Percentiles rank a stretch among this genome's conserved stretches.
Conservation (phyloP, 1,284 basidiomycete species). For the Boletus smithii region DNA sequence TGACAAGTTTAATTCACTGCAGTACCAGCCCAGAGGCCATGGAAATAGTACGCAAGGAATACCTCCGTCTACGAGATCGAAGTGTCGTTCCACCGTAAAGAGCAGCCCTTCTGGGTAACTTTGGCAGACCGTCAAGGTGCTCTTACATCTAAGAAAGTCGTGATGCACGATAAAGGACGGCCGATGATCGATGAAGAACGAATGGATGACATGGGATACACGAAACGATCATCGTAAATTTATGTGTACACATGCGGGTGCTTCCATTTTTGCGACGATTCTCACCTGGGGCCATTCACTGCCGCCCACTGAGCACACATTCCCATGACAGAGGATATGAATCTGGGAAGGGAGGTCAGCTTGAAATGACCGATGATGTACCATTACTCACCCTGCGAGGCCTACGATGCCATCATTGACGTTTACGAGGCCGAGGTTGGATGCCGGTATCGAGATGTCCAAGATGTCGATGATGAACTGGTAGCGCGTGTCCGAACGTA, state of each 20-base stretch:
- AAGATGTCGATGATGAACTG: slow-evolving; percentile 81
- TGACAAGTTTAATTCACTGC: background rate
- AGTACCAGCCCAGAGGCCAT: slow-evolving; percentile 74
- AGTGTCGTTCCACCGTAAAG: slow-evolving; percentile 1
- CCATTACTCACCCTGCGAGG: slow-evolving; percentile 66
- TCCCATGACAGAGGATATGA: slow-evolving; percentile 33
- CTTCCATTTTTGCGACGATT: background rate
- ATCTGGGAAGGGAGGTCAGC: slow-evolving; percentile 9
- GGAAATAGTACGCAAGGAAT: slow-evolving; percentile 68
- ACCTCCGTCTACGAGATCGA: slow-evolving; percentile 59
- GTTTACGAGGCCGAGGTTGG: slow-evolving; percentile 73
- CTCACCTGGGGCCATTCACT: slow-evolving; percentile 30
- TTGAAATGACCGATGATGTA: slow-evolving; percentile 6
- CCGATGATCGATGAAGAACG: slow-evolving; percentile 1
- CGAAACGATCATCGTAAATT: background rate
- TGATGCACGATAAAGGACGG: too few relatives aligned
- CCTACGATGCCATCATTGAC: slow-evolving; percentile 88
- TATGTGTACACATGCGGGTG: background rate
- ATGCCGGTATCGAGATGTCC: slow-evolving; percentile 89
- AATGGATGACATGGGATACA: slow-evolving; percentile 7
- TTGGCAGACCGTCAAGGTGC: too few relatives aligned
- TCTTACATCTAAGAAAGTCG: too few relatives aligned
- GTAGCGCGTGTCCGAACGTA: slow-evolving; percentile 61
- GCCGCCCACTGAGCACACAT: slow-evolving; percentile 27
- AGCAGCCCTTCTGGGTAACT: too few relatives aligned